Percentiles rank a stretch among this genome's conserved stretches.
Evolutionary conservation across 768 basidiomycete genomes (phyloP).

Genomic region (Amanita pallidorosea): DNA sequence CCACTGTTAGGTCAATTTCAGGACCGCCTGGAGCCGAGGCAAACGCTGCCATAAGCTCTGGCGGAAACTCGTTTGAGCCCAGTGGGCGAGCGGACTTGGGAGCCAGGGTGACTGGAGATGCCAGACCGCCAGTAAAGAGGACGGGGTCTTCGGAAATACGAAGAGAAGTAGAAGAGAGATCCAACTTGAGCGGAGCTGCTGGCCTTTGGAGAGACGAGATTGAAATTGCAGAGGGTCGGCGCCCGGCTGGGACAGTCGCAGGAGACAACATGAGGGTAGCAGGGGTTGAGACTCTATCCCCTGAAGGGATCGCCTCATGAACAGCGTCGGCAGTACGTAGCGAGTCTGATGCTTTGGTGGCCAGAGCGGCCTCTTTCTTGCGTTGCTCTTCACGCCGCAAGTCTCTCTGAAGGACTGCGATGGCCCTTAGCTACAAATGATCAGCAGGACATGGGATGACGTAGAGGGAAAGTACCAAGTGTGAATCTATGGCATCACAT

Average conservation of each 20-base stretch:
- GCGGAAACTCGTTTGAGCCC: constrained; percentile 41
- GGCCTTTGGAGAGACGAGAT: constrained; percentile 72
- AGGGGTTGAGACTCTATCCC: not conserved
- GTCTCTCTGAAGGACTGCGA: constrained; percentile 64
- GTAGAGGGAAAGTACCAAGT: constrained; percentile 36
- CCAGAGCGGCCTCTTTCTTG: constrained; percentile 19
- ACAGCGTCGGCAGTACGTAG: not conserved
- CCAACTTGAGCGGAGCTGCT: constrained; percentile 63
- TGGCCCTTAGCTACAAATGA: constrained; percentile 51
- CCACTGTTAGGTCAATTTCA: constrained; percentile 53
- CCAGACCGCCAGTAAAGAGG: constrained; percentile 46
- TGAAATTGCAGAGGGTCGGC: constrained; percentile 70
- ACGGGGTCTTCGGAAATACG: constrained; percentile 51
- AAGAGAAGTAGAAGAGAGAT: constrained; percentile 61
- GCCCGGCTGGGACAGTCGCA: constrained; percentile 21
- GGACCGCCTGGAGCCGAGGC: constrained; percentile 25
- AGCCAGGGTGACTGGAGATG: constrained; percentile 74
- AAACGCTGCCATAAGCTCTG: constrained; percentile 59
- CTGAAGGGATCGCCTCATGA: not conserved
- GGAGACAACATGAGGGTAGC: constrained; percentile 16
- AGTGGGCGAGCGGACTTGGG: constrained; percentile 65
- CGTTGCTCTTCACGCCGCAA: constrained; percentile 50
- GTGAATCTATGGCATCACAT: constrained; percentile 68
- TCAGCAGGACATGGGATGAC: not conserved
- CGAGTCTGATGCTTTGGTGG: constrained; percentile 6